Base-by-base conservation (phyloP, 805 yeast species). In the Candida dendrica region DNA sequence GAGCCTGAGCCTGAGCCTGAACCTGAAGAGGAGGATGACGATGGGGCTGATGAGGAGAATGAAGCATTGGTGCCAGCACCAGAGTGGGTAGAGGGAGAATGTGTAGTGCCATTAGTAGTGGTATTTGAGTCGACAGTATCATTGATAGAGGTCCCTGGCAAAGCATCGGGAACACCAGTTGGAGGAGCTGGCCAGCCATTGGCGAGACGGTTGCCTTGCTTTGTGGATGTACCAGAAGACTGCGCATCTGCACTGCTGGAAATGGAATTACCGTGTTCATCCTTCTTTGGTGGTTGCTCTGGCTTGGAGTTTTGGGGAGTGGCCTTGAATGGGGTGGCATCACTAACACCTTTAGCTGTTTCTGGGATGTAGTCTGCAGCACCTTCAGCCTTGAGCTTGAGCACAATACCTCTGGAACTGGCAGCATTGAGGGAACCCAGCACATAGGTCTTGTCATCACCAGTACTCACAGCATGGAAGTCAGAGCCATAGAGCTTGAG, bases 371-470 rank as follows among this genome's bases (percentile, higher is more conserved):
- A 36, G 14, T 36, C 38, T 22, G 9, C 11, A 16, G 33, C 9
- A 17, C 20, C 31, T 5, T 36, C 30, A 36, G 38, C 38, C 13
- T 10, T 16, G 2, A 36, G 11, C 18, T 36, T 17, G 15, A 36
- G n/a, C 11, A 15, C 15, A n/a, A n/a, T 3, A 34, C 37, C 37
- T 13, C 27, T 14, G 13, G 14, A 15, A n/a, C 36, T 24, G 13
- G 43, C 43, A 36, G 43, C 43, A 22, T 41, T 38, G 13, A 38
- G 9, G 22, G 41, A 37, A 17, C 42, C 44, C 14, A 41, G 11
- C 6, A 38, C 41, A 16, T 20, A 41, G 20, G 15, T 14, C n/a
- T 41, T 41, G 26, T 37, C 41, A 32, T 30, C 38, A 18, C 38
- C 41, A 6, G 42, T 13, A 26, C 18, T 20, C 14, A 41, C 41